Evolutionary conservation across 2,329 filamentous ascomycete species (phyloP), one percentile per base, ranked within the genome.

Genomic region (Paraconiothyrium brasiliense): DNA sequence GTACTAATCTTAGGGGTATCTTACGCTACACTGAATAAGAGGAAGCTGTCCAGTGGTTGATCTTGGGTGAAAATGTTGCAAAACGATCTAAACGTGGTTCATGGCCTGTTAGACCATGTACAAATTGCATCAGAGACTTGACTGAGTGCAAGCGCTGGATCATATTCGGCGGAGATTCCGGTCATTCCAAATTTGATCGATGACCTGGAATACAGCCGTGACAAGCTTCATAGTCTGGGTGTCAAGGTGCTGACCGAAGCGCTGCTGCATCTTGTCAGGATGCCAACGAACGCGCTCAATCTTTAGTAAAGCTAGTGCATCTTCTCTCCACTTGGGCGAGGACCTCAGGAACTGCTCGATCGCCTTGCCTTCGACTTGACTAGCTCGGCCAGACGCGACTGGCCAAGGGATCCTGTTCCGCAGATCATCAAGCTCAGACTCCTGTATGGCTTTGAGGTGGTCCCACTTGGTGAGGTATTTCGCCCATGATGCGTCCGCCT

Each of bases 211-310:
- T 10, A 97, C 90, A 7, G 92, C 91, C 11, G 94, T 99, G 46
- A 97, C 92, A 57, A 89, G 85, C 73, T 87, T 88, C 85, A 97
- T 89, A 3, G 92, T 87, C 3, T 85, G 85, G 27, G 88, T 84
- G 51, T 94, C 90, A 52, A 97, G 87, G 14, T 84, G 83, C 61
- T 87, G 82, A 3, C 93, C 92, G 62, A 97, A 89, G 57, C 89
- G 87, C 80, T 97, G 95, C 82, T 97, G 93, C 59, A 98, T 91
- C 83, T 98, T 99, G 80, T 99, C 95, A 4, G 95, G 95, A 82
- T 99, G 95, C 95, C 95, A 99, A 16, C 93, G 86, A 20, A 98
- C 89, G 55, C 95, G 88, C 82, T 99, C 95, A 5, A 88, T 82
- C 79, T 97, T 97, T 56, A 98, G 83, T 5, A 85, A 76, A 48